Evolutionary conservation across 768 basidiomycete species (phyloP).

Genomic region (Zangia roseola): DNA sequence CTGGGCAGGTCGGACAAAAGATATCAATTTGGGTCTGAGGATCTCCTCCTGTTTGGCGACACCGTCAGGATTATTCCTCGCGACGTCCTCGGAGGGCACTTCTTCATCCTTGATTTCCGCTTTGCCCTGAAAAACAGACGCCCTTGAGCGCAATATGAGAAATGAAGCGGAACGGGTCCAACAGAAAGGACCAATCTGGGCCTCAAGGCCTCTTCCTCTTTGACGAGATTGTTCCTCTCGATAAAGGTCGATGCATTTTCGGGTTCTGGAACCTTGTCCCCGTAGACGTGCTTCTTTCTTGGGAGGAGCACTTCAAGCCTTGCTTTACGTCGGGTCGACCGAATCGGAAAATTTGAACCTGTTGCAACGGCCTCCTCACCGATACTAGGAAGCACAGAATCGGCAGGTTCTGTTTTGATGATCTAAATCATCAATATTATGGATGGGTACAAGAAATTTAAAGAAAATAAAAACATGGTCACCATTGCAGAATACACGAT

Average conservation of each 20-base stretch:
- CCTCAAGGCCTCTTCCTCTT: no score
- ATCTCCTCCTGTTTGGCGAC: no score
- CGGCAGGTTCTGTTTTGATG: constrained; percentile 10
- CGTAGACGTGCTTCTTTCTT: constrained; percentile 9
- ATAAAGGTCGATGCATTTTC: constrained; percentile 12
- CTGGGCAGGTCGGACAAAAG: no score
- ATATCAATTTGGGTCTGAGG: no score
- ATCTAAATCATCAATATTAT: background rate
- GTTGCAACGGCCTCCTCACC: no score
- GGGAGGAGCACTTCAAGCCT: constrained; percentile 12
- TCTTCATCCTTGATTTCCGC: constrained; percentile 21
- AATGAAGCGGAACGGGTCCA: no score
- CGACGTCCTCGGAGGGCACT: constrained; percentile 20
- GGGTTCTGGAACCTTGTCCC: constrained; percentile 3
- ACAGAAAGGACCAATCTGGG: no score
- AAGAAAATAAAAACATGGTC: no score
- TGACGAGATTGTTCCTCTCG: background rate
- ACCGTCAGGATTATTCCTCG: no score
- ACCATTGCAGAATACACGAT: no score
- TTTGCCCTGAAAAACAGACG: constrained; percentile 1
- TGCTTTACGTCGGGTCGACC: background rate
- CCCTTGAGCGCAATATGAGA: no score
- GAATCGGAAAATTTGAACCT: background rate
- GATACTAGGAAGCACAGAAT: background rate
- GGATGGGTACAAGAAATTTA: no score